A percentile compares a stretch with the other conserved stretches of the same genome.
Conservation (phyloP, 2,329 filamentous ascomycete species). For the Xylariaceae sp. region DNA sequence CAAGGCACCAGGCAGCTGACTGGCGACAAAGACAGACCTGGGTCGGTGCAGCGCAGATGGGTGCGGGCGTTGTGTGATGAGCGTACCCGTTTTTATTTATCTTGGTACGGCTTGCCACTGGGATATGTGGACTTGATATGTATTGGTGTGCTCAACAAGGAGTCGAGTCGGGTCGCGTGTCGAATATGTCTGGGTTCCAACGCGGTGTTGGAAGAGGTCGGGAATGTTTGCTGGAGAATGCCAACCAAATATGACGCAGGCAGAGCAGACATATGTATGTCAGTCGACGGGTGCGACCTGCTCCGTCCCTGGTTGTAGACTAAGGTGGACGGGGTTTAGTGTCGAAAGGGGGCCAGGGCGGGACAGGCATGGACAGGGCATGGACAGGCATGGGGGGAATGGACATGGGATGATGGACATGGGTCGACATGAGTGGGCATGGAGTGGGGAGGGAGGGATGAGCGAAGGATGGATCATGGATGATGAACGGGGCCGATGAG, state of each 20-base stretch:
- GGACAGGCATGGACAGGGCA: neutral
- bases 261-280: neutral
- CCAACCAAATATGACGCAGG: slow-evolving; percentile 1
- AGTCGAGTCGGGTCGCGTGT: neutral
- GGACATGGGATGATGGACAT: too few species aligned
- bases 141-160: neutral
- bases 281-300: neutral
- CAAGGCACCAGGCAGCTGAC: slow-evolving; percentile 28
- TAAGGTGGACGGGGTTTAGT: neutral
- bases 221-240: slow-evolving; percentile 12
- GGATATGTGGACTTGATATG: too few species aligned
- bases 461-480: neutral
- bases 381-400: neutral
- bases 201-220: neutral
- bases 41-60: neutral
- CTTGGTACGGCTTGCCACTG: neutral
- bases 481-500: neutral
- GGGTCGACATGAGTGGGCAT: too few species aligned
- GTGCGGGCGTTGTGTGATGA: neutral
- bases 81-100: neutral
- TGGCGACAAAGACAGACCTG: slow-evolving; percentile 5
- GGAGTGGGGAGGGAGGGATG: neutral
- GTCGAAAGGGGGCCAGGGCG: neutral
- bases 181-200: slow-evolving; percentile 5
- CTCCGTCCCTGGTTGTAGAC: neutral